phyloP scores from a whole-genome alignment of 2,329 filamentous ascomycete genomes.

The Paramyrothecium roridum region DNA sequence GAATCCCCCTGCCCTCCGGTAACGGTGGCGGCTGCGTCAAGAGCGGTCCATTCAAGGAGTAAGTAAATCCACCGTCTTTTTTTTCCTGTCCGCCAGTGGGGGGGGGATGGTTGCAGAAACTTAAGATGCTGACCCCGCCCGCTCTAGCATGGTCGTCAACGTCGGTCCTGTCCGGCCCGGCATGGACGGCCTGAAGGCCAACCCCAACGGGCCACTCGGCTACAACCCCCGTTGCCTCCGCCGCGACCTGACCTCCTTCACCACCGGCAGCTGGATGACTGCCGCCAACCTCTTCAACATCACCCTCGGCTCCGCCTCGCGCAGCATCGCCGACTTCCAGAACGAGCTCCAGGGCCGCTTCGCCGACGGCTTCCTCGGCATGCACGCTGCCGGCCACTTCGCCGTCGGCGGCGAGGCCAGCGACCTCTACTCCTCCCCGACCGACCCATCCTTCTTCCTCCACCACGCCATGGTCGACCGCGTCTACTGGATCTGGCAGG shows the following conservation, averaged over 20 bases:
- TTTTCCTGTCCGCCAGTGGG: neutral
- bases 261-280: neutral
- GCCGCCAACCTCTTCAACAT: conserved; percentile 2
- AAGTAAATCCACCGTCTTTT: conserved; percentile 4
- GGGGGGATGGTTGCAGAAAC: no score
- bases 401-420: conserved; percentile 29
- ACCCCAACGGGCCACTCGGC: conserved; percentile 12
- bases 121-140: conserved; percentile 9
- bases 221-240: conserved; percentile 44
- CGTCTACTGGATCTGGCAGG: conserved; percentile 3
- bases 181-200: conserved; percentile 9
- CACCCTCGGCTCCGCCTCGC: conserved; percentile 1
- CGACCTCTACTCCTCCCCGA: conserved; percentile 22
- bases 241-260: conserved; percentile 31
- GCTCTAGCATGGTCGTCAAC: conserved; percentile 24
- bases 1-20: conserved; percentile 37
- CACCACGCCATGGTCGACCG: conserved; percentile 4
- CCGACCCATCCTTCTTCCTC: conserved; percentile 19
- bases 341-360: conserved; percentile 3
- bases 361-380: conserved; percentile 20
- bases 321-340: neutral
- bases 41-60: conserved; percentile 49
- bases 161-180: conserved; percentile 25
- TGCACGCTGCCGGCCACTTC: conserved; percentile 29
- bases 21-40: conserved; percentile 52